phyloP scores from a whole-genome alignment of 768 basidiomycete genomes.

The Lanmaoa rubissima region DNA sequence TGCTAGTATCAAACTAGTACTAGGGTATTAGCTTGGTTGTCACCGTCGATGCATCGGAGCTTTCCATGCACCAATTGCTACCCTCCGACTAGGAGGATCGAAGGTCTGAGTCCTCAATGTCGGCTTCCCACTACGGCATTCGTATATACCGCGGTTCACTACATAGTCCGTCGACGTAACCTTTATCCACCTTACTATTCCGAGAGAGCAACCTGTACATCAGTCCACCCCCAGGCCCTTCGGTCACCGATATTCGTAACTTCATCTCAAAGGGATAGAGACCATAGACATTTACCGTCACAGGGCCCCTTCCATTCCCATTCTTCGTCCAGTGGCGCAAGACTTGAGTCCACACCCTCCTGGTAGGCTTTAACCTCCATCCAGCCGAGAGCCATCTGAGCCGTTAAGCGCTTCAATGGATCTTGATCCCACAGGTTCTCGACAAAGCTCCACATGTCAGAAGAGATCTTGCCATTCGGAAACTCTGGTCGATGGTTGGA shows the following conservation, averaged over 20 bases:
- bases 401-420: constrained; percentile 24
- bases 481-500: constrained; percentile 11
- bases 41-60: background rate
- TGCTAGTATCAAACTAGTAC: too few species aligned
- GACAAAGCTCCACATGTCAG: constrained; percentile 31
- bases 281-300: constrained; percentile 13
- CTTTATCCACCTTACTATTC: background rate
- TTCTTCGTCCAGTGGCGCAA: constrained; percentile 13
- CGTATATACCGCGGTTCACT: background rate
- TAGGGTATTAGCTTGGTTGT: too few species aligned
- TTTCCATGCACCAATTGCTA: too few species aligned
- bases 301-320: constrained; percentile 14
- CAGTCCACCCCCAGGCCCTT: too few species aligned
- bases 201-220: background rate
- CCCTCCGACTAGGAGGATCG: too few species aligned
- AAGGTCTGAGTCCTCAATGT: background rate
- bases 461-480: constrained; percentile 14
- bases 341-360: constrained; percentile 6
- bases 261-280: constrained; percentile 5
- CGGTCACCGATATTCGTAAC: background rate
- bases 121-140: background rate
- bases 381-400: constrained; percentile 23
- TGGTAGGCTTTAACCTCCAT: constrained; percentile 18
- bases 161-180: background rate
- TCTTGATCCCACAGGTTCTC: constrained; percentile 26